phyloP scores from a whole-genome alignment of 805 yeast species.

The Candida michaelii region DNA sequence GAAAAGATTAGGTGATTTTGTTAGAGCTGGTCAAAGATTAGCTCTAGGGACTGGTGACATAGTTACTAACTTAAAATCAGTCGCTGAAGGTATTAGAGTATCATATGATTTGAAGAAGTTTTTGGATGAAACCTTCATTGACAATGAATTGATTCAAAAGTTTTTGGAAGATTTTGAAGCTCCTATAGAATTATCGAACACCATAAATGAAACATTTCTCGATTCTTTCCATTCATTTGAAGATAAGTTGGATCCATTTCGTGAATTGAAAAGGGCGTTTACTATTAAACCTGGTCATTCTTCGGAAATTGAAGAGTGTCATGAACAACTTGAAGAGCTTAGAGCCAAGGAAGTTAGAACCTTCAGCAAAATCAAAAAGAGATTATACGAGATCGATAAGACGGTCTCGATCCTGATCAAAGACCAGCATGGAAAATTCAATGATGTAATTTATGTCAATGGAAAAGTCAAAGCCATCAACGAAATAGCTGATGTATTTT shows the following conservation, averaged over 20 bases:
- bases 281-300: conserved; percentile 37
- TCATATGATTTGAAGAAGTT: conserved; percentile 21
- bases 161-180: conserved; percentile 31
- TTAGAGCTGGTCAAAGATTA: conserved; percentile 56
- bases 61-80: conserved; percentile 27
- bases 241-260: conserved; percentile 10
- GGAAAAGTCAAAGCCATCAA: conserved; percentile 37
- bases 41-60: conserved; percentile 35
- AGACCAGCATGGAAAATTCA: conserved; percentile 28
- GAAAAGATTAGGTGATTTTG: conserved; percentile 53
- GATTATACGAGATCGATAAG: conserved; percentile 26
- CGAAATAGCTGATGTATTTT: conserved; percentile 18
- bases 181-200: conserved; percentile 41
- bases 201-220: conserved; percentile 36
- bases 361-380: conserved; percentile 20
- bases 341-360: conserved; percentile 24
- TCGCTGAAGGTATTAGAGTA: conserved; percentile 32
- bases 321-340: conserved; percentile 29
- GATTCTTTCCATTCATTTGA: conserved; percentile 4
- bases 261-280: conserved; percentile 18
- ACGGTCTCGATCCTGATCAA: conserved; percentile 28
- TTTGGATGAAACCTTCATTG: conserved; percentile 18
- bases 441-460: conserved; percentile 49
- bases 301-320: conserved; percentile 30
- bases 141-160: conserved; percentile 21